Percentiles rank a stretch among this genome's conserved stretches.
phyloP scores from a whole-genome alignment of 2,329 filamentous ascomycete genomes.

The Aureobasidium sp. region DNA sequence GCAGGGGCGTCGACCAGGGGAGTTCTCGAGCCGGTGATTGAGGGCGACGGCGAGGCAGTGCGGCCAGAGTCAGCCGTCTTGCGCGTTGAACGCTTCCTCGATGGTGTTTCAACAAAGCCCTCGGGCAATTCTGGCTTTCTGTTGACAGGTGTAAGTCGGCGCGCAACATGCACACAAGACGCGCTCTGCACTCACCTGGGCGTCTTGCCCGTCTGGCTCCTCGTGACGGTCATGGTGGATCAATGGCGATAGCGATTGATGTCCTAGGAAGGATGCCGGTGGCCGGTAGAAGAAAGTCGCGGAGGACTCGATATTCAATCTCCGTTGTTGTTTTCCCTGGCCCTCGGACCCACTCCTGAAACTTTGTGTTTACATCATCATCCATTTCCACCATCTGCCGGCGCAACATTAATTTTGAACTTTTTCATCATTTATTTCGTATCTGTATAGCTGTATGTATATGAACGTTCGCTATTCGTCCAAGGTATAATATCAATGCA shows the following conservation, averaged over 20 bases:
- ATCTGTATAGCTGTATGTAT: constrained; percentile 5
- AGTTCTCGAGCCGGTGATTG: constrained; percentile 15
- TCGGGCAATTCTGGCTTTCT: constrained; percentile 35
- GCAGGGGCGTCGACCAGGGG: constrained; percentile 19
- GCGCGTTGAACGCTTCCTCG: constrained; percentile 35
- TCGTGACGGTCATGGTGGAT: constrained; percentile 30
- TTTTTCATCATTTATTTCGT: constrained; percentile 3
- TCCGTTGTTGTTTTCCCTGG: constrained; percentile 11
- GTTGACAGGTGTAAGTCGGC: constrained; percentile 9
- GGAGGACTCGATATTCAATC: constrained; percentile 8
- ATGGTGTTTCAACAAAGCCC: constrained; percentile 45
- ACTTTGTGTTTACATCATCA: constrained; percentile 2
- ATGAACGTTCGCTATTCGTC: constrained; percentile 2
- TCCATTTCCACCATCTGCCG: not conserved
- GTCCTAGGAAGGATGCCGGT: constrained; percentile 6
- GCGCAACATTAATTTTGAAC: not conserved
- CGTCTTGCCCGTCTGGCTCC: constrained; percentile 43
- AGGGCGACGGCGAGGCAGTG: constrained; percentile 32
- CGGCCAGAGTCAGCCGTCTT: constrained; percentile 30
- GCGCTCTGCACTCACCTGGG: constrained; percentile 33
- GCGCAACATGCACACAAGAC: constrained; percentile 9
- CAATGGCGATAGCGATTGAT: constrained; percentile 1
- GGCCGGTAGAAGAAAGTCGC: constrained; percentile 4
- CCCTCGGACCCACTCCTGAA: constrained; percentile 10
- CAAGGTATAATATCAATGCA: constrained; percentile 11